Evolutionary conservation across 2,329 filamentous ascomycete species (phyloP), one percentile per base, ranked within the genome.

Genomic region (Aspergillus felis): DNA sequence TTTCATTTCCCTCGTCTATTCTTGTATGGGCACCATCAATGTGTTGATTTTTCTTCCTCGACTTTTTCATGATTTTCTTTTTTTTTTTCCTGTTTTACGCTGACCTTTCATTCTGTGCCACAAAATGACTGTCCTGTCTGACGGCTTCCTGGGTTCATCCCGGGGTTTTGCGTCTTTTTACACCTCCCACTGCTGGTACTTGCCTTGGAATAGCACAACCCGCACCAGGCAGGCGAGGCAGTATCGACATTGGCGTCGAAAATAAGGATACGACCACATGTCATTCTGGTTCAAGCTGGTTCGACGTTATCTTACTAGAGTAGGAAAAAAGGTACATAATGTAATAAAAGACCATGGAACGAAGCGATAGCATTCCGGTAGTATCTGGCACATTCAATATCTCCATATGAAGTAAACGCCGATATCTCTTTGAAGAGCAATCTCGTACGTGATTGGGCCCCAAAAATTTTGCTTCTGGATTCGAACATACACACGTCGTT

Each of bases 1-100:
- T 24, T 44, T 59, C 57, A 25, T 69, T 71, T 57, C 67, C 71
- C 54, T 67, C 64, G 59, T 64, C 54, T 68, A 58, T 60, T 62
- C 48, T 57, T 62, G 51, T 68, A 64, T 61, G 53, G 62, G 60
- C 46, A 65, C 62, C 54, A 55, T 50, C 48, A 29, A 35, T 50
- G 29, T 50, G 25, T 32, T 54, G 20, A 27, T 17, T 25, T 27
- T 14, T 17, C 44, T 24, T 14, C 20, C 24, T 47, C 10, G 20
- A 7, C 44, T 24, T 57, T 54, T 55, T 29, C 50, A 53, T 60
- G 49, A 38, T n/a, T 54, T 47, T 51, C 51, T 53, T 51, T 29
- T 46, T 64, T 64, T 57, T 25, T 25, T 22, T 2, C 22, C 38
- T 56, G 56, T 61, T 61, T 50, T 24, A 46, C 44, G 58, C 53